These are phyloP conservation scores for Geosmithia flava DNA, from an alignment of 2,329 filamentous ascomycete genomes.

Conservation along the genomic window DNA sequence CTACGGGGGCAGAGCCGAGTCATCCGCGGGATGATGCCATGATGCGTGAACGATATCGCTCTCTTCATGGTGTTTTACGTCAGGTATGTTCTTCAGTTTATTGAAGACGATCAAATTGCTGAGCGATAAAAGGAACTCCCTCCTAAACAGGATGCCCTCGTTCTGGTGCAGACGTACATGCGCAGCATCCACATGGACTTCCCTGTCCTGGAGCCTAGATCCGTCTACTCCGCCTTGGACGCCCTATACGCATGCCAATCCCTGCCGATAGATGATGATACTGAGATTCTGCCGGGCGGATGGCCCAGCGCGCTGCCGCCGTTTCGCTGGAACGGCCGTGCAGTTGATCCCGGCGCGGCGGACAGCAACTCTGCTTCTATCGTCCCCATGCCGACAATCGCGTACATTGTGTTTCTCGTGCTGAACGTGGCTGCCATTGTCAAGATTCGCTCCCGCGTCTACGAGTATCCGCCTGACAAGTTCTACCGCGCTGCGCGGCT, in stretches of 20 bases:
- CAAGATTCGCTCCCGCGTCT: constrained; percentile 17
- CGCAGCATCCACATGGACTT: constrained; percentile 10
- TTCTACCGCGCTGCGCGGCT: constrained; percentile 18
- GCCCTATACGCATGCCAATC: constrained; percentile 7
- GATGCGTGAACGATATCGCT: too few species aligned
- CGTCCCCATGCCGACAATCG: constrained; percentile 10
- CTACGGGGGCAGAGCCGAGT: too few species aligned
- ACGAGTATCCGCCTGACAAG: constrained; percentile 17
- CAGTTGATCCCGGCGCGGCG: constrained; percentile 4
- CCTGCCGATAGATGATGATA: constrained; percentile 2
- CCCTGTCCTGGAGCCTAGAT: constrained; percentile 8
- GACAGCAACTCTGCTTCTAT: neutral
- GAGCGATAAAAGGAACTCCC: constrained; percentile 8
- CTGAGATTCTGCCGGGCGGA: constrained; percentile 2
- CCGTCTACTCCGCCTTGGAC: constrained; percentile 8
- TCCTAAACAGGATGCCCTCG: constrained; percentile 8
- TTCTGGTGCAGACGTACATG: constrained; percentile 9
- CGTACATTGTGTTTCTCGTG: constrained; percentile 20
- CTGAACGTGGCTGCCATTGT: constrained; percentile 21
- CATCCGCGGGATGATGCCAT: constrained; percentile 1
- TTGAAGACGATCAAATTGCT: too few species aligned
- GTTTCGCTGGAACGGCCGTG: constrained; percentile 10
- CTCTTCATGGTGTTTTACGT: too few species aligned
- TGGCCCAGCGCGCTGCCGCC: constrained; percentile 8
- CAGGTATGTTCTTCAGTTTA: neutral